Evolutionary conservation across 495 filamentous ascomycete genomes (phyloP).

Genomic region (Penicillium parvum): DNA sequence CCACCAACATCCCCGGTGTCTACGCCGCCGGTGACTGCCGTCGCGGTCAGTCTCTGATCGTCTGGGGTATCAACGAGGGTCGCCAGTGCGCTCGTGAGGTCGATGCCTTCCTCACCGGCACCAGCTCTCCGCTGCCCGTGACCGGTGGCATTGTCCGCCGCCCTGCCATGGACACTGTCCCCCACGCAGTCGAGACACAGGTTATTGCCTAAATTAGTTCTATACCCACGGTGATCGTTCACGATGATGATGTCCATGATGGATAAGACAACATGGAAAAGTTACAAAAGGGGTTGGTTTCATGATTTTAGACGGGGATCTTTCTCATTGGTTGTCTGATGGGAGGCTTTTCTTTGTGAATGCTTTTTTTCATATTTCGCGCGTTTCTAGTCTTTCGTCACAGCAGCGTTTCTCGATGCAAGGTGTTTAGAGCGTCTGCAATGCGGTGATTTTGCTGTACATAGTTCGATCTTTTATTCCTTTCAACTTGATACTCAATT

Average conservation of each 20-base stretch:
- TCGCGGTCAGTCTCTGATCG: slow-evolving; percentile 93
- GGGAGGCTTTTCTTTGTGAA: slow-evolving; percentile 6
- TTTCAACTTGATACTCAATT: neutral
- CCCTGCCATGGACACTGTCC: slow-evolving; percentile 53
- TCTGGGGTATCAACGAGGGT: slow-evolving; percentile 99
- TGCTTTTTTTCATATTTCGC: slow-evolving; percentile 6
- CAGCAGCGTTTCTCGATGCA: slow-evolving; percentile 25
- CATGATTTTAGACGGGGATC: slow-evolving; percentile 2
- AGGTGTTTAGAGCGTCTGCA: slow-evolving; percentile 34
- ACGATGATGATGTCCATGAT: slow-evolving; percentile 10
- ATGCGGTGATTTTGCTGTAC: slow-evolving; percentile 24
- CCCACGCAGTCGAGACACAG: slow-evolving; percentile 25
- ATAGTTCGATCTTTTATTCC: slow-evolving; percentile 22
- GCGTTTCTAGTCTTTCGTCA: slow-evolving; percentile 9
- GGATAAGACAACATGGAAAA: slow-evolving; percentile 1
- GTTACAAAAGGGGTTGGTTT: slow-evolving; percentile 3
- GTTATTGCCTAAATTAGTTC: slow-evolving; percentile 24
- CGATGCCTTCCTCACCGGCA: slow-evolving; percentile 77
- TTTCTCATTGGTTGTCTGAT: neutral
- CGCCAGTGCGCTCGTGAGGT: slow-evolving; percentile 92
- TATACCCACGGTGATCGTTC: neutral
- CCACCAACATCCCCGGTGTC: slow-evolving; percentile 81
- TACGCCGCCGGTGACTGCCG: slow-evolving; percentile 97
- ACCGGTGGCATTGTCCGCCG: slow-evolving; percentile 93
- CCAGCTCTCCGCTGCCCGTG: slow-evolving; percentile 75